Evolutionary conservation across 176 grass and related monocot species (phyloP).

Genomic region (Oryza glumipatula): DNA sequence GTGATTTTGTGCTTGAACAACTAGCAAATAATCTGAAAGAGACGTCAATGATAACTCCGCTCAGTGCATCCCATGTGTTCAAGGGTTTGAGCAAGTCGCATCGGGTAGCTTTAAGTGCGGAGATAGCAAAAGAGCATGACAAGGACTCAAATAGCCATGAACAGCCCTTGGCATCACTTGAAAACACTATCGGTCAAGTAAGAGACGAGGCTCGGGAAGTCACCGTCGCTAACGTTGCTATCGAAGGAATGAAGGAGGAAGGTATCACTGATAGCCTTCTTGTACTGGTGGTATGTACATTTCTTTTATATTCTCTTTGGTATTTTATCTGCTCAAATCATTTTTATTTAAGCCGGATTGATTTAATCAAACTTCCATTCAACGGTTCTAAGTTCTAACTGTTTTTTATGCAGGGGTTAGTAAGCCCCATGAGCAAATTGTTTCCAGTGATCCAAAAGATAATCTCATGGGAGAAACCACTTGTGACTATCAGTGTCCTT

Average conservation of each 20-base stretch:
- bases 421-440: slow-evolving; percentile 58
- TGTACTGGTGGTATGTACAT: slow-evolving; percentile 59
- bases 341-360: neutral
- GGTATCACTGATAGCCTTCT: slow-evolving; percentile 82
- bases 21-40: slow-evolving; percentile 73
- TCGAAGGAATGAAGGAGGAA: slow-evolving; percentile 79
- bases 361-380: slow-evolving; percentile 6
- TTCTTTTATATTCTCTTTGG: neutral
- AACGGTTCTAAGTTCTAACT: neutral
- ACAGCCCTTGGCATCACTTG: slow-evolving; percentile 48
- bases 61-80: slow-evolving; percentile 74
- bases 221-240: slow-evolving; percentile 57
- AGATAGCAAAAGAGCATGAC: slow-evolving; percentile 51
- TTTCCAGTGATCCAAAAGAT: slow-evolving; percentile 49
- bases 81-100: slow-evolving; percentile 60
- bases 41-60: slow-evolving; percentile 58
- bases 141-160: slow-evolving; percentile 42
- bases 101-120: slow-evolving; percentile 23
- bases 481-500: slow-evolving; percentile 41
- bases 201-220: slow-evolving; percentile 76
- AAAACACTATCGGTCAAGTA: slow-evolving; percentile 65
- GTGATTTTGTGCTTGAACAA: slow-evolving; percentile 83
- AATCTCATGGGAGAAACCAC: slow-evolving; percentile 66
- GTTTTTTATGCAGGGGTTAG: slow-evolving; percentile 56
- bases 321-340: neutral